Conservation (phyloP, 345 rosid genomes). For the Rhodamnia rubescens region DNA sequence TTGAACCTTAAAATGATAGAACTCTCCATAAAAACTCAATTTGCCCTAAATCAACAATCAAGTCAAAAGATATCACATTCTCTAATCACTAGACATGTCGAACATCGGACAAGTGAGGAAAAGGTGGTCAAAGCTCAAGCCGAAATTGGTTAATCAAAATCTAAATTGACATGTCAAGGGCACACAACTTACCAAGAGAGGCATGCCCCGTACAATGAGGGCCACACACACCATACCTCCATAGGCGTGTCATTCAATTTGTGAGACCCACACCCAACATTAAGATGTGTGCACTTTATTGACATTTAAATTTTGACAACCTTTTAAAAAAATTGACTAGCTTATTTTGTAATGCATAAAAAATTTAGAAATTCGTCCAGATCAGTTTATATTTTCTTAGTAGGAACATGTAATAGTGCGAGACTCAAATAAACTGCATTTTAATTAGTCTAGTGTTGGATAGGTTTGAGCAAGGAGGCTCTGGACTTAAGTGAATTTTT, state of each 20-base stretch:
- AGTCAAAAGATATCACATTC: background rate
- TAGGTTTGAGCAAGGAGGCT: background rate
- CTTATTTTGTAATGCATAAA: too few relatives aligned
- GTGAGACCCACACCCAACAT: background rate
- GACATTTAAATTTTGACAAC: too few relatives aligned
- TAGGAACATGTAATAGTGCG: background rate
- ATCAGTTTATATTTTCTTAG: background rate
- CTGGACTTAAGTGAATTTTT: background rate
- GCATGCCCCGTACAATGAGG: background rate
- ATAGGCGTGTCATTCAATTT: background rate
- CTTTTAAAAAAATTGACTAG: too few relatives aligned
- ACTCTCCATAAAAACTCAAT: background rate
- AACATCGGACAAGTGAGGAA: background rate
- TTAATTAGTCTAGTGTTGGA: background rate
- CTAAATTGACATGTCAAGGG: background rate
- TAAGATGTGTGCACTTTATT: background rate
- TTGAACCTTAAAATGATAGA: background rate
- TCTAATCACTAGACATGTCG: background rate
- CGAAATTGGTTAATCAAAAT: background rate
- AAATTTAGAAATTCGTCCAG: too few relatives aligned
- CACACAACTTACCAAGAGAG: background rate
- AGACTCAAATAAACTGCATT: background rate
- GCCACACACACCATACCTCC: background rate
- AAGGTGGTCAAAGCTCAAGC: background rate
- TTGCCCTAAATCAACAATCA: background rate